Evolutionary conservation across 1,284 basidiomycete genomes (phyloP).

Genomic region (Ceratobasidium theobromae): DNA sequence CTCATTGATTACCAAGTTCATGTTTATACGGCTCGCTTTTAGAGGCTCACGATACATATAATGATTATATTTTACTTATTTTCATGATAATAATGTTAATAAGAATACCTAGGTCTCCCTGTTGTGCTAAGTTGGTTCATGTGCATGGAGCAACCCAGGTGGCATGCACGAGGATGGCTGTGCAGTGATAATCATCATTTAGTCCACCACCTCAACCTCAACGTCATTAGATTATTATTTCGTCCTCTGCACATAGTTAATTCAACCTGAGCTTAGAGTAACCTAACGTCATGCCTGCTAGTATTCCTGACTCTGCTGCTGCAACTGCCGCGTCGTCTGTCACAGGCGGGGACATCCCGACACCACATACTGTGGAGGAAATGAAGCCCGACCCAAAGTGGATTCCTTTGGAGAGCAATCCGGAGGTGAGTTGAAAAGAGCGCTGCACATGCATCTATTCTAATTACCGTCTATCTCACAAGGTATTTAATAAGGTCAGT

Average conservation of each 20-base stretch:
- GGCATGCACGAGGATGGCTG: constrained; percentile 10
- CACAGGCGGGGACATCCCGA: constrained; percentile 15
- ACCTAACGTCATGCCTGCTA: background rate
- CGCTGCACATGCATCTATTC: background rate
- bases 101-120: background rate
- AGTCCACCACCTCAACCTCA: background rate
- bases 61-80: background rate
- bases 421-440: constrained; percentile 55
- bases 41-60: no score
- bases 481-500: constrained; percentile 47
- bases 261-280: background rate
- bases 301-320: constrained; percentile 19
- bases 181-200: background rate
- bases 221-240: background rate
- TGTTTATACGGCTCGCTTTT: no score
- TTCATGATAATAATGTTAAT: constrained; percentile 6
- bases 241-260: background rate
- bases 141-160: background rate
- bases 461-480: background rate
- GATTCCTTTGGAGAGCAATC: constrained; percentile 78
- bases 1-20: background rate
- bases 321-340: constrained; percentile 20
- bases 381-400: constrained; percentile 45
- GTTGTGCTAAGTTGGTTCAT: background rate
- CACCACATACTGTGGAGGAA: constrained; percentile 12